phyloP scores from a whole-genome alignment of 2,329 filamentous ascomycete species.

The Scleromitrula shiraiana region DNA sequence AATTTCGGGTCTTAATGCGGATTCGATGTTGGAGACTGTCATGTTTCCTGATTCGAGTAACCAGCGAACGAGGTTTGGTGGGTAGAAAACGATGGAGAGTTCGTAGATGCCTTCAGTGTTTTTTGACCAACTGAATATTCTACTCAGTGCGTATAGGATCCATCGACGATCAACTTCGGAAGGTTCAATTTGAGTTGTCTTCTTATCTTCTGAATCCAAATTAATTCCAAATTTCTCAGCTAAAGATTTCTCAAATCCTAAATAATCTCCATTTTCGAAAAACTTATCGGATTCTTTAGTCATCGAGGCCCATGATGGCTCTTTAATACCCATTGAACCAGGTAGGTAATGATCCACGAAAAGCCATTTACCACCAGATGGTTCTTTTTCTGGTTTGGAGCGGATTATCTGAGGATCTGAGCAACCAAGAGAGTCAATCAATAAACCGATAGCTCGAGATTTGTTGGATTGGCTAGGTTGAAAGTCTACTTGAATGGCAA shows the following conservation, averaged over 20 bases:
- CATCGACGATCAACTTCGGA: constrained; percentile 55
- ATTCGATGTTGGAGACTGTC: constrained; percentile 49
- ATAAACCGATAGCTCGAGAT: constrained; percentile 49
- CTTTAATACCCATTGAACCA: constrained; percentile 15
- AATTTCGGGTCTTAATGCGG: constrained; percentile 46
- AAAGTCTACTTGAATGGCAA: constrained; percentile 62
- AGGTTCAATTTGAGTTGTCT: constrained; percentile 35
- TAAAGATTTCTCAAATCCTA: constrained; percentile 35
- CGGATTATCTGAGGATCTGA: constrained; percentile 38
- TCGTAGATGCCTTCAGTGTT: constrained; percentile 11
- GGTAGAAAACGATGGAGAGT: constrained; percentile 37
- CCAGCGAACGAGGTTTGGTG: constrained; percentile 47
- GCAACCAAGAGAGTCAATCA: constrained; percentile 68
- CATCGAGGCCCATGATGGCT: constrained; percentile 14
- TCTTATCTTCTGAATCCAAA: constrained; percentile 10
- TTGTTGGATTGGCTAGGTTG: constrained; percentile 48
- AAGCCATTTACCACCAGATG: constrained; percentile 6
- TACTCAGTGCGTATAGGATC: constrained; percentile 46
- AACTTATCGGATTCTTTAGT: constrained; percentile 30
- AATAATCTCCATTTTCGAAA: constrained; percentile 30
- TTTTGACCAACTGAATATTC: constrained; percentile 35
- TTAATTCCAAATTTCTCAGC: constrained; percentile 29
- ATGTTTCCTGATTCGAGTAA: constrained; percentile 53
- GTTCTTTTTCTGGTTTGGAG: constrained; percentile 11
- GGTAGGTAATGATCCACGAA: constrained; percentile 24